Conservation (phyloP, 768 basidiomycete species). For the Auriscalpium vulgare region DNA sequence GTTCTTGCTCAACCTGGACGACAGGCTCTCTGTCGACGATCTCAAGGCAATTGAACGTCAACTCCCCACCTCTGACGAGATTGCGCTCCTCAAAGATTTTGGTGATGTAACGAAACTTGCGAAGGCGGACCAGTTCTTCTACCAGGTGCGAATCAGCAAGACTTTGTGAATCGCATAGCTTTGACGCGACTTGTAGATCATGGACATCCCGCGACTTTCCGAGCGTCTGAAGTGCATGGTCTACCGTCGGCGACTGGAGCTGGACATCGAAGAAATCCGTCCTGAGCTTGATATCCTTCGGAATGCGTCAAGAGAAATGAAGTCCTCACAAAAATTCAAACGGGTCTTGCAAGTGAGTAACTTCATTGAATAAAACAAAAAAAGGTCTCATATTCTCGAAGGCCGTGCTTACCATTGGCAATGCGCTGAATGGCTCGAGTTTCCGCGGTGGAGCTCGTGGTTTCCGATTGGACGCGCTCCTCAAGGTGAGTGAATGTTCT, state of each 20-base stretch:
- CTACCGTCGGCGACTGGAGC: conserved; percentile 72
- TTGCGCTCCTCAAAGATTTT: conserved; percentile 58
- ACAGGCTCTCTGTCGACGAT: conserved; percentile 65
- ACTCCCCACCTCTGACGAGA: conserved; percentile 79
- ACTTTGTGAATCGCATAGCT: not conserved
- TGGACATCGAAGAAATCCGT: conserved; percentile 76
- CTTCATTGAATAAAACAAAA: not conserved
- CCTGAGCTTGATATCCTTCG: conserved; percentile 73
- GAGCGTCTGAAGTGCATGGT: conserved; percentile 77
- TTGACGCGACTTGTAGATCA: conserved; percentile 43
- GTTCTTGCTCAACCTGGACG: conserved; percentile 68
- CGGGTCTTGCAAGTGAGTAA: conserved; percentile 53
- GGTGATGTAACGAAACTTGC: conserved; percentile 67
- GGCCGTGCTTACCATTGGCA: conserved; percentile 73
- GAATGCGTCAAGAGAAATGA: conserved; percentile 63
- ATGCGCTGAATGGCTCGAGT: conserved; percentile 71
- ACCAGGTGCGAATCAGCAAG: conserved; percentile 41
- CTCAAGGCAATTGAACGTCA: conserved; percentile 68
- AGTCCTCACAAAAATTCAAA: conserved; percentile 56
- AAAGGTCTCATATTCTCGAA: conserved; percentile 20
- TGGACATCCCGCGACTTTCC: conserved; percentile 64
- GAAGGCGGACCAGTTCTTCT: conserved; percentile 79
- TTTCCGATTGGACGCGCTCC: conserved; percentile 74
- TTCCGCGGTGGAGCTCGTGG: conserved; percentile 82
- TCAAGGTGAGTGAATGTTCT: conserved; percentile 50